Conservation (phyloP, 495 filamentous ascomycete genomes). For the Neohortaea acidophila region DNA sequence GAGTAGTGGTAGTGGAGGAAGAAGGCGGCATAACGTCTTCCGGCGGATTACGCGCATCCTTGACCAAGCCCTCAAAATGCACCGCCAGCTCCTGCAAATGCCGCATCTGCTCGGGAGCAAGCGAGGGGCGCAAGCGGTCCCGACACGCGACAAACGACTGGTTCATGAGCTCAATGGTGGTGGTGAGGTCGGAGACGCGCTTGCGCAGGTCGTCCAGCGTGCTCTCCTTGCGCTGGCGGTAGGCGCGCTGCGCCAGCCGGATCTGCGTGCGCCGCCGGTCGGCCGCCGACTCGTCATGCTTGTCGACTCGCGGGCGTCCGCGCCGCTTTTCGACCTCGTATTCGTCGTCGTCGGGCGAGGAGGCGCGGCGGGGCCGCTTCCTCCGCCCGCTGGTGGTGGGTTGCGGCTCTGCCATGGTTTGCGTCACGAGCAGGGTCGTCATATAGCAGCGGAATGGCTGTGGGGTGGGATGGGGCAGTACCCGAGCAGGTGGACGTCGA, state of each 20-base stretch:
- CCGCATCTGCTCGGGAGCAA: conserved; percentile 26
- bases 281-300: conserved; percentile 45
- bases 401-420: no score
- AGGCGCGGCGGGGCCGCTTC: neutral
- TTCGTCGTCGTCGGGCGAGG: conserved; percentile 17
- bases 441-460: no score
- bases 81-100: conserved; percentile 29
- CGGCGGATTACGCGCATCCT: conserved; percentile 28
- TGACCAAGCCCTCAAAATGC: conserved; percentile 34
- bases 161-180: conserved; percentile 58
- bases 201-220: conserved; percentile 59
- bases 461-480: no score
- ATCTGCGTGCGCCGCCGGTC: conserved; percentile 70
- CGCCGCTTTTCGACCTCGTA: conserved; percentile 26
- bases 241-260: conserved; percentile 69
- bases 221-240: conserved; percentile 69
- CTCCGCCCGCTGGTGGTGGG: no score
- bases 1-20: neutral
- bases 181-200: conserved; percentile 48
- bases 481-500: no score
- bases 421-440: no score
- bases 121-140: conserved; percentile 38
- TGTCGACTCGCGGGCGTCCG: conserved; percentile 55
- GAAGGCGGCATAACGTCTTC: conserved; percentile 4
- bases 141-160: conserved; percentile 55